Percentiles rank a stretch among this genome's conserved stretches.
phyloP scores from a whole-genome alignment of 2,329 filamentous ascomycete genomes.

The Scopulariopsis brevicaulis region DNA sequence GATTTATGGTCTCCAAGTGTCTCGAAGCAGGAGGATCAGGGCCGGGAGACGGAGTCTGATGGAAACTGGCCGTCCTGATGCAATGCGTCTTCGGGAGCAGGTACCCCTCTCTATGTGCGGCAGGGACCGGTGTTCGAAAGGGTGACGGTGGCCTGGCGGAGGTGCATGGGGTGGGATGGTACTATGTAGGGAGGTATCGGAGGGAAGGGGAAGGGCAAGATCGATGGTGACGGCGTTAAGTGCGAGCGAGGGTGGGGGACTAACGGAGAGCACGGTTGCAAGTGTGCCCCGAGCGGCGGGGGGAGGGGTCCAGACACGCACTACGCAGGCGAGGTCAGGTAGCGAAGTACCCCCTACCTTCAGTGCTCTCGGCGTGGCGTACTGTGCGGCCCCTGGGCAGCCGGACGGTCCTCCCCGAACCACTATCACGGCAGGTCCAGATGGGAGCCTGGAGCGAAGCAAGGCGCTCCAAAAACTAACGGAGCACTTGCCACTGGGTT shows the following conservation, averaged over 20 bases:
- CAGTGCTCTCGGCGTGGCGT: neutral
- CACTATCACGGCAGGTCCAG: neutral
- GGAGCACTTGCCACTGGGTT: neutral
- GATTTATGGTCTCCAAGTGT: neutral
- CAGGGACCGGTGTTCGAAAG: neutral
- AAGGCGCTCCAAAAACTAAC: neutral
- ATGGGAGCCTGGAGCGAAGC: neutral
- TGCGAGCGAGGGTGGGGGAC: neutral
- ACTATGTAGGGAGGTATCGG: neutral
- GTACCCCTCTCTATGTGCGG: neutral
- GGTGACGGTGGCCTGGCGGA: neutral
- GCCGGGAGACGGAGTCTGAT: neutral
- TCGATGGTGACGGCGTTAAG: constrained; percentile 11
- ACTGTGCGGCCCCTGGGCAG: neutral
- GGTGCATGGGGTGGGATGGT: neutral
- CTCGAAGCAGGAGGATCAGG: neutral
- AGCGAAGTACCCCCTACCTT: neutral
- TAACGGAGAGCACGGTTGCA: constrained; percentile 7
- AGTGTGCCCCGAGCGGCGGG: constrained; percentile 2
- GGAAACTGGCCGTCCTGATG: neutral
- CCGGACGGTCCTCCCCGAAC: neutral
- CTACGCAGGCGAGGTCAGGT: neutral
- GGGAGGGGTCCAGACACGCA: neutral
- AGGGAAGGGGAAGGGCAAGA: constrained; percentile 1
- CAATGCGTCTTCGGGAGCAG: neutral